Evolutionary conservation across 495 filamentous ascomycete species (phyloP), one percentile per base, ranked within the genome.

Genomic region (Symbiotaphrina buchneri): DNA sequence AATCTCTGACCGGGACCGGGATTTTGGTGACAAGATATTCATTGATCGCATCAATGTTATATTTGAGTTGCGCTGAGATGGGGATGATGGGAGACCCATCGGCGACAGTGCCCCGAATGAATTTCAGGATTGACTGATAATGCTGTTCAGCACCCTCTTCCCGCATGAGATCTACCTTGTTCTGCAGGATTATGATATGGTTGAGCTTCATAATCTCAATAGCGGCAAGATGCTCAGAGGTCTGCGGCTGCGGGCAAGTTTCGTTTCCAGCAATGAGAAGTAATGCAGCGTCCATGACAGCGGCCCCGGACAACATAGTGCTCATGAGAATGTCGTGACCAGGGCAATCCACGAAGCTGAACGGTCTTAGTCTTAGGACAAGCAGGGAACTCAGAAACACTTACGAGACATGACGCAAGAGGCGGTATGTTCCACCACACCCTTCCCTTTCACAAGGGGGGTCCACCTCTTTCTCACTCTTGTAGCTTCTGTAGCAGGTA

Each of bases 251-350:
- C 13, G 87, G 87, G 55, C 87, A 94, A 11, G 76, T 75, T 76
- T 97, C 87, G 61, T 97, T 97, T 58, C 87, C 90, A 37, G 87
- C 90, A 48, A 97, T 94, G 25, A 97, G 63, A 19, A 97, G 69
- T 19, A 97, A 65, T 20, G 90, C 90, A 30, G 87, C 87, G 52
- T 97, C 87, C 87, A 97, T 97, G 62, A 97, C 87, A 26, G 87
- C 87, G 44, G 87, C 87, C 46, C 87, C 90, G 48, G 87, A 97
- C 56, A 95, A 72, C 87, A 95, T 97, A 36, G 87, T 97, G 54
- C 84, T 93, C 87, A 97, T 97, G 46, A 97, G 82, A 80, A 97
- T 97, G 57, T 97, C 87, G 74, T 97, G 87, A 54, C 87, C 87
- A 21, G 87, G 87, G 65, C 87, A 97, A 54, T 97, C 87, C 35